Base-by-base conservation (phyloP, 208 protist species). In the Ichthyophonus hoferi region DNA sequence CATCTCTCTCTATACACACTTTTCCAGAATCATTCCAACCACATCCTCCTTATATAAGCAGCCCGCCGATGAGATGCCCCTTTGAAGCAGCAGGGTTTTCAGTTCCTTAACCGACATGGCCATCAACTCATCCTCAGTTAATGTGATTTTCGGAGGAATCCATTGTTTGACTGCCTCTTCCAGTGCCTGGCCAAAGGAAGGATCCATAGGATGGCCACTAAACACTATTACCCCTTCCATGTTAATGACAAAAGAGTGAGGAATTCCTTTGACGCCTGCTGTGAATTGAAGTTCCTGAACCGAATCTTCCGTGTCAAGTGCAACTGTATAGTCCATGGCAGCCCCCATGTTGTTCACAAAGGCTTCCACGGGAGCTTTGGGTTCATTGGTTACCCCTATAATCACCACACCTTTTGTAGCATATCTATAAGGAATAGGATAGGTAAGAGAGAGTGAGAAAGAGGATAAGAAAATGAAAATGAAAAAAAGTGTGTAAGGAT, bases 231-330 rank as follows among this genome's bases (percentile, higher is more conserved):
- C 7, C 67, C 58, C 58, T 7, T 88, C 17, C 41, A 2, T 35
- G 35, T 88, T 79, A 37, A 88, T 88, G 42, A 88, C n/a, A 41
- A 88, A 83, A 2, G 86, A 67, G 58, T 88, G 86, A 7, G 86
- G 86, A 42, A 88, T 88, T 67, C 86, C 86, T 2, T 79, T 67
- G 24, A 34, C 86, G 31, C 86, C 86, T 12, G 58, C 50, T 31
- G 58, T 31, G 33, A 79, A 38, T 1, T 34, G 33, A 31, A 37
- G 34, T 34, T 83, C 38, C 58, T 2, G 37, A 17, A 40, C 79
- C 79, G 79, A 83, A 17, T 83, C 38, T 17, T 40, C 35, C 7
- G 38, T 31, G 35, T 88, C 86, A 24, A 88, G 40, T 1, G 86
- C 86, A 17, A 88, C 86, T 2, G 43, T 35, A 37, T 88, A 88